Evolutionary conservation across 768 basidiomycete genomes (phyloP).

Genomic region (Gautieria morchelliformis): DNA sequence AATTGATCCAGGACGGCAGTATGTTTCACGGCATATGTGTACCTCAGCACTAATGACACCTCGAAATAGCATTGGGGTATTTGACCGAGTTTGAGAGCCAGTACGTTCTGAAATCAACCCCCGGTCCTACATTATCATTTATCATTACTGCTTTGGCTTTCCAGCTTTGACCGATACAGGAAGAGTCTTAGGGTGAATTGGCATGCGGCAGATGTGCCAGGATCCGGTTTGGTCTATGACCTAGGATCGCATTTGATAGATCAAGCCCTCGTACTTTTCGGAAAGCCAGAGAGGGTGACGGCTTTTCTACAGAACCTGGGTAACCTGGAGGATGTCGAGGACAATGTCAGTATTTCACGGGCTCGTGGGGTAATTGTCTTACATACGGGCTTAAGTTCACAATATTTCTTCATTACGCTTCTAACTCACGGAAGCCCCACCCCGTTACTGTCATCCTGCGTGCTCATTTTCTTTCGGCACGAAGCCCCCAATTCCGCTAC

Average conservation of each 20-base stretch:
- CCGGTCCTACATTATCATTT: background rate
- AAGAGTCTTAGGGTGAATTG: constrained; percentile 57
- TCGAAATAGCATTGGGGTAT: constrained; percentile 36
- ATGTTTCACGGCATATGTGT: constrained; percentile 32
- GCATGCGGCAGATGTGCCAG: constrained; percentile 63
- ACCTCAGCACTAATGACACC: constrained; percentile 28
- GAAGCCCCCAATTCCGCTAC: constrained; percentile 59
- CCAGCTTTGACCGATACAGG: constrained; percentile 69
- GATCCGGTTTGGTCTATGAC: constrained; percentile 63
- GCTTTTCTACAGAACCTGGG: constrained; percentile 64
- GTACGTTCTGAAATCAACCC: constrained; percentile 27
- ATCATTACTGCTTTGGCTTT: background rate
- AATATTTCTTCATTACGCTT: constrained; percentile 36
- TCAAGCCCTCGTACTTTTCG: constrained; percentile 68
- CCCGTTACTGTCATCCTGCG: constrained; percentile 61
- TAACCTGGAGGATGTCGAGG: constrained; percentile 60
- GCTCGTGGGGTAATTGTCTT: background rate
- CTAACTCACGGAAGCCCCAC: constrained; percentile 17
- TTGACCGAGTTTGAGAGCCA: constrained; percentile 69
- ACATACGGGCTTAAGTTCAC: constrained; percentile 31
- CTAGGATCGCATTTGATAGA: constrained; percentile 76
- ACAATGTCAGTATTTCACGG: constrained; percentile 35
- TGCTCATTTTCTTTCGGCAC: constrained; percentile 60
- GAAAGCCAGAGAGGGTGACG: constrained; percentile 57
- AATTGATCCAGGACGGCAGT: constrained; percentile 35